Conservation (phyloP, 352 stramenopile species). For the Aphanomyces astaci region DNA sequence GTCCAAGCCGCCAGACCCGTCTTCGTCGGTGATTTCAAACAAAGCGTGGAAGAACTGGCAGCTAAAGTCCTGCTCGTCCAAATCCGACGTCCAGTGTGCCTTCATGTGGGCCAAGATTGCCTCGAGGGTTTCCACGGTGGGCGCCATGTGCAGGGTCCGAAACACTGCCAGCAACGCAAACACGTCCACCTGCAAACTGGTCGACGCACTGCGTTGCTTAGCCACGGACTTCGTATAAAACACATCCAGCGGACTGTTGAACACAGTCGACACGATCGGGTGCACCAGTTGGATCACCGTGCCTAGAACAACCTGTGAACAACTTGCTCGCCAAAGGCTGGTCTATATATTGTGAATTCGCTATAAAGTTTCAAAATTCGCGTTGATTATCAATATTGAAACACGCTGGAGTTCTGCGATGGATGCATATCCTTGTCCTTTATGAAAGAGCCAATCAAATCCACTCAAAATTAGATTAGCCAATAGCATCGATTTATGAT, state of each 20-base stretch:
- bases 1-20: constrained; percentile 69
- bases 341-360: too few species aligned
- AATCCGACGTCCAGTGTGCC: neutral
- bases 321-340: too few species aligned
- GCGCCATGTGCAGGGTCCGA: neutral
- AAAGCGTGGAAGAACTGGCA: constrained; percentile 65
- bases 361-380: too few species aligned
- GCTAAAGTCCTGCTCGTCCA: constrained; percentile 54
- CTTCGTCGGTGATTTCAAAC: constrained; percentile 66
- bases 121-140: neutral
- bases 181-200: neutral
- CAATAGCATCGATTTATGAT: too few species aligned
- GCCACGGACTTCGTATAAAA: neutral
- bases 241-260: constrained; percentile 16
- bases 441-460: too few species aligned
- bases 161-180: constrained; percentile 12
- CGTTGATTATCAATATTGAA: too few species aligned
- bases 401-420: too few species aligned
- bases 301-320: neutral
- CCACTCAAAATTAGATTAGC: too few species aligned
- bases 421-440: too few species aligned
- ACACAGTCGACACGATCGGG: neutral
- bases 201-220: neutral
- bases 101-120: constrained; percentile 12
- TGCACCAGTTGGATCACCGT: constrained; percentile 7